A percentile compares a stretch with the other conserved stretches of the same genome.
phyloP scores from a whole-genome alignment of 306 rosid species.

The Fagus sylvatica region DNA sequence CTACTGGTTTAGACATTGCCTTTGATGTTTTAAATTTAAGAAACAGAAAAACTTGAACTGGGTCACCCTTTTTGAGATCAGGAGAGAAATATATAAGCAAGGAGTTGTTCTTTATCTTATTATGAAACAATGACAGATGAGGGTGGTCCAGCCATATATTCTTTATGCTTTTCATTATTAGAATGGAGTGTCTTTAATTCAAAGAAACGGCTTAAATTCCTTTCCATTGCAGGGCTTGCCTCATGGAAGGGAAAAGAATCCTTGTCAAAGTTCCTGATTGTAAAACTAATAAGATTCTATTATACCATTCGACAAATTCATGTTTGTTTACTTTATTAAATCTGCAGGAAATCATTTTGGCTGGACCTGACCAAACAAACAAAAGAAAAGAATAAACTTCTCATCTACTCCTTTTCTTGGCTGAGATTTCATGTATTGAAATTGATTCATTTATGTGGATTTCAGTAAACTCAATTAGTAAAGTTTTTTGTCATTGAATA shows the following conservation, averaged over 20 bases:
- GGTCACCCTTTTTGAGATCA: conserved; percentile 3
- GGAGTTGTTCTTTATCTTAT: conserved; percentile 16
- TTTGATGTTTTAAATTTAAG: conserved; percentile 20
- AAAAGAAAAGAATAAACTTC: conserved; percentile 16
- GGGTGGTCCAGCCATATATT: background rate
- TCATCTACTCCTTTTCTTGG: background rate
- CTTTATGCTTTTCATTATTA: conserved; percentile 13
- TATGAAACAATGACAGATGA: conserved; percentile 21
- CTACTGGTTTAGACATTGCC: conserved; percentile 67
- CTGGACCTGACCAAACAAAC: conserved; percentile 14
- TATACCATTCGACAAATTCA: background rate
- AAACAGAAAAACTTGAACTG: conserved; percentile 18
- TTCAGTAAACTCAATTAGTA: no score
- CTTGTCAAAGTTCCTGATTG: background rate
- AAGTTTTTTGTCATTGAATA: no score
- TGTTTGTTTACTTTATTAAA: background rate
- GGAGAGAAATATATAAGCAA: conserved; percentile 22
- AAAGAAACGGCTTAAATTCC: conserved; percentile 60
- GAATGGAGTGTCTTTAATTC: conserved; percentile 37
- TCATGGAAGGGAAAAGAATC: conserved; percentile 45
- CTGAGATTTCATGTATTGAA: conserved; percentile 2
- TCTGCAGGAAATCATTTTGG: background rate
- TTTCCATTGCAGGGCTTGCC: conserved; percentile 49
- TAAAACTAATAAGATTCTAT: background rate
- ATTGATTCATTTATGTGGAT: background rate